Conservation (phyloP, 1,284 basidiomycete genomes). For the Naganishia sp. region DNA sequence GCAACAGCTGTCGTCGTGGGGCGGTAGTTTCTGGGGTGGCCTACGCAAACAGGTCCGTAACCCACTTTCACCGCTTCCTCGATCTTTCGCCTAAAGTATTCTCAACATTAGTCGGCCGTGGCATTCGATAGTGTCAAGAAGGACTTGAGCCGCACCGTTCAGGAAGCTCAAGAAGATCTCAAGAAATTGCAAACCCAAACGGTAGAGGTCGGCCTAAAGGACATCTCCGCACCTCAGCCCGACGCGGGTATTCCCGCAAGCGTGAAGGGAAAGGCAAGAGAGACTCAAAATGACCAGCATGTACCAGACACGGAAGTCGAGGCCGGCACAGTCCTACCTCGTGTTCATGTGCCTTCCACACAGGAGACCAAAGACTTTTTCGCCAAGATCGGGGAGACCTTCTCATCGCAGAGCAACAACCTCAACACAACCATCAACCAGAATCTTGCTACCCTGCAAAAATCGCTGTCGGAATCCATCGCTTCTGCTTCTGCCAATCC, state of each 20-base stretch:
- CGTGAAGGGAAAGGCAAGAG: conserved; percentile 46
- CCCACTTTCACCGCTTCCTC: not conserved
- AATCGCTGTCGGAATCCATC: conserved; percentile 66
- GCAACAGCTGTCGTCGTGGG: conserved; percentile 64
- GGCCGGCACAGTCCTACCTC: not conserved
- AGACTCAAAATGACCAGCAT: conserved; percentile 29
- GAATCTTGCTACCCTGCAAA: conserved; percentile 58
- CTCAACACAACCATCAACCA: conserved; percentile 63
- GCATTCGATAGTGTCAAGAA: conserved; percentile 72
- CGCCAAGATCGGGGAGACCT: conserved; percentile 26
- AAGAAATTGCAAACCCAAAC: conserved; percentile 53
- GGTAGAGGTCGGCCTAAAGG: conserved; percentile 38
- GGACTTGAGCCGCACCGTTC: conserved; percentile 72
- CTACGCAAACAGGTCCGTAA: conserved; percentile 76
- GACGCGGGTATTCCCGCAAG: conserved; percentile 28
- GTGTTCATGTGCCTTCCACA: conserved; percentile 15
- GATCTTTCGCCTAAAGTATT: not conserved
- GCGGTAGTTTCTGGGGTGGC: conserved; percentile 76
- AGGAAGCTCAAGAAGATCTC: conserved; percentile 78
- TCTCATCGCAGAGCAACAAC: conserved; percentile 32
- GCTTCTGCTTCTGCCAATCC: conserved; percentile 61
- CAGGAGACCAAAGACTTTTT: conserved; percentile 31
- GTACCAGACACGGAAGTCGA: conserved; percentile 1
- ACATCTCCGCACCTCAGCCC: conserved; percentile 10
- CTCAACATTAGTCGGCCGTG: conserved; percentile 64